These are phyloP conservation scores for Reticulascus tulasneorum DNA, from an alignment of 2,329 filamentous ascomycete species.

Conservation along the genomic window DNA sequence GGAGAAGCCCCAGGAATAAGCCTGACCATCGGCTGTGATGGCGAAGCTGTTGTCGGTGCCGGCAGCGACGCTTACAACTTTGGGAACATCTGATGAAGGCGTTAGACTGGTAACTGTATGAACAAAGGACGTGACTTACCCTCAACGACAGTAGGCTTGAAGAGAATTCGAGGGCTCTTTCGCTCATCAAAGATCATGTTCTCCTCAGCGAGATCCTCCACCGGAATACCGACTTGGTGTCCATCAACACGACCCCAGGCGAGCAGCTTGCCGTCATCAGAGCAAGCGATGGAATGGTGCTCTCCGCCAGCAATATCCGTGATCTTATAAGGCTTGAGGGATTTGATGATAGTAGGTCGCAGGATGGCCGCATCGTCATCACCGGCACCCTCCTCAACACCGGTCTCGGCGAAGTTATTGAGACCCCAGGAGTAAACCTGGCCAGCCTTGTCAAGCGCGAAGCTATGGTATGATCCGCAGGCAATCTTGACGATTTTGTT, in stretches of 20 bases:
- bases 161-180: constrained; percentile 67
- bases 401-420: constrained; percentile 83
- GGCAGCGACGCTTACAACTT: constrained; percentile 57
- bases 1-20: constrained; percentile 78
- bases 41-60: constrained; percentile 73
- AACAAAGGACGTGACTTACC: constrained; percentile 31
- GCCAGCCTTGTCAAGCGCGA: constrained; percentile 68
- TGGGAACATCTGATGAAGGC: constrained; percentile 38
- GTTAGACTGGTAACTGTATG: neutral
- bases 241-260: constrained; percentile 58
- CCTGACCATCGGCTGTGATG: constrained; percentile 65
- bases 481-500: constrained; percentile 62
- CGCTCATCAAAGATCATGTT: constrained; percentile 61
- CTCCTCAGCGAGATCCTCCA: constrained; percentile 51
- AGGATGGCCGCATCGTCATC: constrained; percentile 68
- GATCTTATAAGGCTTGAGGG: constrained; percentile 61
- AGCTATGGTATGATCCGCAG: constrained; percentile 76
- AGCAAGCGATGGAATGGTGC: constrained; percentile 70
- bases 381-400: constrained; percentile 54
- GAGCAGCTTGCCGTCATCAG: constrained; percentile 51
- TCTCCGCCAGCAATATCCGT: constrained; percentile 61
- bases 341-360: constrained; percentile 64
- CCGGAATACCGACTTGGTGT: constrained; percentile 54
- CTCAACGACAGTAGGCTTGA: constrained; percentile 58
- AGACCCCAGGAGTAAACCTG: constrained; percentile 78